phyloP scores from a whole-genome alignment of 352 stramenopile species.

The Peronospora farinosa region DNA sequence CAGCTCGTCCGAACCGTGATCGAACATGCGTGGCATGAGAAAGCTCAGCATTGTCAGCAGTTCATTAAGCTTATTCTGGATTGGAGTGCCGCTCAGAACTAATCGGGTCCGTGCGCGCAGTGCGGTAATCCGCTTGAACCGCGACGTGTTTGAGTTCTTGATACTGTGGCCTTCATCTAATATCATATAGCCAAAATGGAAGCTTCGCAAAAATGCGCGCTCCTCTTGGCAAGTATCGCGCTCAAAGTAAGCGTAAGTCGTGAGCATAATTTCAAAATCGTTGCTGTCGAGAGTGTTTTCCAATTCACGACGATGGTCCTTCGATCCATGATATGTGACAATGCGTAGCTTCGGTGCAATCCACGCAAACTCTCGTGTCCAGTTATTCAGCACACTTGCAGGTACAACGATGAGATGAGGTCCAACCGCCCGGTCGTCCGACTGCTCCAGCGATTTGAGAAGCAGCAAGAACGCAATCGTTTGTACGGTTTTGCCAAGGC shows the following conservation, averaged over 20 bases:
- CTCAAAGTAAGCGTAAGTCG: slow-evolving; percentile 90
- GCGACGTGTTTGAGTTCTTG: slow-evolving; percentile 87
- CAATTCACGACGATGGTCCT: slow-evolving; percentile 53
- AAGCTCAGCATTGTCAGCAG: slow-evolving; percentile 88
- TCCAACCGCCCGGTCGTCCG: slow-evolving; percentile 25
- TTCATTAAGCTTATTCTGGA: slow-evolving; percentile 88
- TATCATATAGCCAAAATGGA: slow-evolving; percentile 89
- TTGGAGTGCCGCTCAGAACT: slow-evolving; percentile 83
- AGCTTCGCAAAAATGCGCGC: slow-evolving; percentile 65
- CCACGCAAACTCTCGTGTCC: slow-evolving; percentile 87
- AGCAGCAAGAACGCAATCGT: slow-evolving; percentile 75
- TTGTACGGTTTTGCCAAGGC: slow-evolving; percentile 91
- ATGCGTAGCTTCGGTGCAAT: slow-evolving; percentile 89
- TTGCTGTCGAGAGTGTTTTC: slow-evolving; percentile 42
- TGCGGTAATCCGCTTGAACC: slow-evolving; percentile 85
- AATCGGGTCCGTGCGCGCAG: slow-evolving; percentile 67
- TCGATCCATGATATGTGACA: slow-evolving; percentile 77
- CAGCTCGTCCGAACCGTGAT: slow-evolving; percentile 74
- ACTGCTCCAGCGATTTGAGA: slow-evolving; percentile 40
- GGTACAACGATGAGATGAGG: slow-evolving; percentile 92
- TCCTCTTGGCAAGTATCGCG: slow-evolving; percentile 80
- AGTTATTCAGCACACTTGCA: slow-evolving; percentile 90
- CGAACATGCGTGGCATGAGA: slow-evolving; percentile 89
- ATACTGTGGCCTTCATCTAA: slow-evolving; percentile 92
- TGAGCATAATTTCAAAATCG: slow-evolving; percentile 83